Evolutionary conservation across 768 basidiomycete species (phyloP), one percentile per base, ranked within the genome.

Genomic region (Russula earlei): DNA sequence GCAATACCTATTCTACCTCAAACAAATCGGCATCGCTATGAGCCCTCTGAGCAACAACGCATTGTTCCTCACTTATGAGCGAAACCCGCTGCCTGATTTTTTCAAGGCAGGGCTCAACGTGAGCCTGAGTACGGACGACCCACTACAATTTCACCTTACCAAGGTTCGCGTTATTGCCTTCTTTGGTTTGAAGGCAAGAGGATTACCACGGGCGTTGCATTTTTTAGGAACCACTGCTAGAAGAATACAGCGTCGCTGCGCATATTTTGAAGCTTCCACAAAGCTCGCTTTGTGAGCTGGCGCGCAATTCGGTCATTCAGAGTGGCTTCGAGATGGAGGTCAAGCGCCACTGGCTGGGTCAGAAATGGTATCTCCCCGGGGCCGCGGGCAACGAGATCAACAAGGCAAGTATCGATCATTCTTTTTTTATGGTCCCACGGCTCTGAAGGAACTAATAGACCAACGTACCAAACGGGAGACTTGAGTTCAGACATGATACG

Each of bases 321-420:
- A 92, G 90, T 64, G 96, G 96, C 1, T 98, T 97, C 67, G 96
- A 99, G 71, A 98, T 97, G 93, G 87, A 95, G 68, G 69, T 97
- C 65, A 98, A 98, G 72, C 84, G 90, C 10, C 92, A 90, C 67
- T 94, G 92, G 92, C 75, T 99, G 3, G 96, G 96, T 0, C 81
- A 87, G 61, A 73, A 86, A 53, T 99, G 92, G 91, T 98, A 92
- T 70, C 76, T 93, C 8, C 87, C 91, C 3, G 96, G 96, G 19
- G 84, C 89, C 1, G 83, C 83, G 6, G 96, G 96, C 3, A 99
- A 99, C 67, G 91, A 95, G 64, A 98, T 98, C 56, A 77, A 96
- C 69, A 97, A 96, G 82, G 92, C 87, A 44, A 37, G 58, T 56
- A n/a, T n/a, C n/a, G n/a, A n/a, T 40, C 10, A 7, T 10, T n/a